Evolutionary conservation across 805 yeast genomes (phyloP), one percentile per base, ranked within the genome.

Genomic region (Helenozyma rhizophorensis): DNA sequence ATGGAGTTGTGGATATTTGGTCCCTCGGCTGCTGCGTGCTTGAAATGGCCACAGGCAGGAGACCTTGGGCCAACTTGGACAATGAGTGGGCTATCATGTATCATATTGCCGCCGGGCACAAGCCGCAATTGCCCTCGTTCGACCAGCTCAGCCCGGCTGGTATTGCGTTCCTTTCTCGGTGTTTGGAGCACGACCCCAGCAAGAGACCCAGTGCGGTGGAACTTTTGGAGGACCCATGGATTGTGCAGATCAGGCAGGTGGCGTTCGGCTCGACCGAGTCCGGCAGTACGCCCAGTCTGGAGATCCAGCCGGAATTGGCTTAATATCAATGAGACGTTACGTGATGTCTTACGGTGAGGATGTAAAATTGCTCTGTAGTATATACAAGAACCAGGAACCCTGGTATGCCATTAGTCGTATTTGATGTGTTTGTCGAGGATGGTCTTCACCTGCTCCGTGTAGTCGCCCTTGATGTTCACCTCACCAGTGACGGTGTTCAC

Each of bases 71-170:
- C 11, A 84, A 87, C 56, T 67, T 88, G 40, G 98, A 93, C 51
- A 93, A 93, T 53, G 97, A 90, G 54, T 93, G 94, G 94, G 96
- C 97, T 2, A 85, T 93, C 32, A 90, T 93, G 97, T 93, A 89
- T 53, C 96, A 87, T 56, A 93, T 93, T 51, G 97, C 97, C 0
- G 94, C 95, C 2, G 96, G 96, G 1, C 93, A 86, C 53, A 70
- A 77, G 37, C 98, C 98, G 0, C 87, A 76, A 47, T 66, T 90
- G 33, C 98, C 98, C 4, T 56, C 78, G 0, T 60, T 70, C 1
- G 93, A 83, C 39, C 96, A 87, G 58, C 65, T 93, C 33, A 80
- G 93, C 45, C 72, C 69, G 11, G 75, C 68, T 10, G 97, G 98
- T 12, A 71, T 68, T 31, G 66, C 67, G 14, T 89, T 93, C 56